Evolutionary conservation across 176 grass and related monocot genomes (phyloP).

Genomic region (Aegilops speltoides): DNA sequence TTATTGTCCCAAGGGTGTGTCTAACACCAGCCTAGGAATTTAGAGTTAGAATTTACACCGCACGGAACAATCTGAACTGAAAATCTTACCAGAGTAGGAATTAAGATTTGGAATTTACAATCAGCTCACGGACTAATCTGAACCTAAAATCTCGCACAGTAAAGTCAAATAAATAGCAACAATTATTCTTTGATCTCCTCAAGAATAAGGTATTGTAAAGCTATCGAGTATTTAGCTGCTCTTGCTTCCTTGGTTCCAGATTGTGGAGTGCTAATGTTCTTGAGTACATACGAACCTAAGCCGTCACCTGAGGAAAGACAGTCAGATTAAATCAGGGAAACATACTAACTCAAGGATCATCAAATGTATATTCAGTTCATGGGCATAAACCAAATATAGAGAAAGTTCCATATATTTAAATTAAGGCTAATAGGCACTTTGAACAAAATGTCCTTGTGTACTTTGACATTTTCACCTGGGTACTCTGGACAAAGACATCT

Average conservation of each 20-base stretch:
- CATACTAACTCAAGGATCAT: slow-evolving; percentile 17
- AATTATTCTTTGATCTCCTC: slow-evolving; percentile 51
- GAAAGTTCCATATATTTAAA: background rate
- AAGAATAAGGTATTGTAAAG: slow-evolving; percentile 68
- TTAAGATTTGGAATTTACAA: slow-evolving; percentile 17
- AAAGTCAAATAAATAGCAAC: background rate
- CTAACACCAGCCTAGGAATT: background rate
- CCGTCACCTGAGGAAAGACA: slow-evolving; percentile 45
- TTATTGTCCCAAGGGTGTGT: background rate
- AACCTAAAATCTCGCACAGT: background rate
- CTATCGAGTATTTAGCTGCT: slow-evolving; percentile 79
- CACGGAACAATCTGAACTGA: background rate
- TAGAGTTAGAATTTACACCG: background rate
- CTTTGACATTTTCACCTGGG: background rate
- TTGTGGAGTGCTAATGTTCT: slow-evolving; percentile 38
- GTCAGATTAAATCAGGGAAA: slow-evolving; percentile 3
- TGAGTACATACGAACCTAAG: slow-evolving; percentile 54
- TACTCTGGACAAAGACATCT: background rate
- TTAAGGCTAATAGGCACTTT: background rate
- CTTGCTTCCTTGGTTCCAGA: slow-evolving; percentile 40
- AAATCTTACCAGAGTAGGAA: background rate
- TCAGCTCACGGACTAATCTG: background rate
- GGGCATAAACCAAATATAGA: background rate
- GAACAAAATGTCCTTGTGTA: slow-evolving; percentile 12
- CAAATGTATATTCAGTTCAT: background rate